Evolutionary conservation across 441 rosid genomes (phyloP).

Genomic region (Dalechampia spathulata): DNA sequence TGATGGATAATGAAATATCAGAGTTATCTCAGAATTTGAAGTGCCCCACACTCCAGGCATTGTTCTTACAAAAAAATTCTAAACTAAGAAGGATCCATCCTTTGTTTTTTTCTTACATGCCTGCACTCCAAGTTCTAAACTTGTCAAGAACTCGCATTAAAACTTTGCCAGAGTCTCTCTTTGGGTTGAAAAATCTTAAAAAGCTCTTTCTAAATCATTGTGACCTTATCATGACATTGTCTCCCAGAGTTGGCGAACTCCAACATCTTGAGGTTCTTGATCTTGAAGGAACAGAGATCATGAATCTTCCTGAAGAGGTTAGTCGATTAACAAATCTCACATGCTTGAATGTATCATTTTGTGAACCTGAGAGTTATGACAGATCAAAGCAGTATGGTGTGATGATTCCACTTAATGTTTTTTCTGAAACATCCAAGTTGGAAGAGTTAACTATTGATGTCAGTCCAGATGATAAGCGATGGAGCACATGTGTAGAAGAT

Average conservation of each 20-base stretch:
- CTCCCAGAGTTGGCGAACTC: conserved; percentile 17
- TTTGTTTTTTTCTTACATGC: conserved; percentile 19
- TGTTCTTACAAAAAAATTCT: conserved; percentile 15
- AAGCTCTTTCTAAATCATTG: conserved; percentile 17
- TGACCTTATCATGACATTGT: conserved; percentile 5
- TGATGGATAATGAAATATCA: conserved; percentile 10
- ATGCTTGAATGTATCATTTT: conserved; percentile 15
- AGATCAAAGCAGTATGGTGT: not conserved
- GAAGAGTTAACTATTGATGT: conserved; percentile 16
- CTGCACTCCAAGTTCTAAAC: conserved; percentile 14
- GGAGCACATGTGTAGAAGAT: conserved; percentile 14
- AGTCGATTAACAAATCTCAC: conserved; percentile 4
- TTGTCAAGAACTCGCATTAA: conserved; percentile 14
- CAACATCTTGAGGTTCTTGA: conserved; percentile 22
- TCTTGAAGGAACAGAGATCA: conserved; percentile 17
- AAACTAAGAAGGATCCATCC: conserved; percentile 2
- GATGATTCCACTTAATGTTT: conserved; percentile 1
- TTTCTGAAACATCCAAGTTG: not conserved
- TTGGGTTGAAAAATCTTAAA: conserved; percentile 4
- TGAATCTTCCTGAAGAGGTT: conserved; percentile 8
- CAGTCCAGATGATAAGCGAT: not conserved
- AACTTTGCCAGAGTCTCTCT: conserved; percentile 17
- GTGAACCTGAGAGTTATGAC: not conserved
- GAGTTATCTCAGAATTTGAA: conserved; percentile 6
- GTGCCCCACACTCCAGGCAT: conserved; percentile 1